These are phyloP conservation scores for Thielaviopsis euricoi DNA, from an alignment of 2,329 filamentous ascomycete species.

Conservation along the genomic window DNA sequence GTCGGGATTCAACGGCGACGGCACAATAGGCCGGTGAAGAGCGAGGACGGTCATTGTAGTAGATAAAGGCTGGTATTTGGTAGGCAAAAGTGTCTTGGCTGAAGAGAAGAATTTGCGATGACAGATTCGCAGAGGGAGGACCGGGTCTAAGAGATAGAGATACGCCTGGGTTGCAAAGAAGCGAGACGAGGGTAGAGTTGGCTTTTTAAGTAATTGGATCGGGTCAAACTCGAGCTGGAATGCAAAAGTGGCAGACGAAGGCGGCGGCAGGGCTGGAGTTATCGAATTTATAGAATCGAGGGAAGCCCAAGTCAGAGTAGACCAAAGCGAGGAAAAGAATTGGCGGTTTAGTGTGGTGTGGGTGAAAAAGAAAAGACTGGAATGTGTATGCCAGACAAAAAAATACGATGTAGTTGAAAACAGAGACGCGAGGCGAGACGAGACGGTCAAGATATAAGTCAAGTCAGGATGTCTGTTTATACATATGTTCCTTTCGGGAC, in stretches of 20 bases:
- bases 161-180: background rate
- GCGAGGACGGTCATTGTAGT: constrained; percentile 3
- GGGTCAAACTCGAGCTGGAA: background rate
- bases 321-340: background rate
- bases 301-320: background rate
- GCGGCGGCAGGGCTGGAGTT: background rate
- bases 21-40: constrained; percentile 8
- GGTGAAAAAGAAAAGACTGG: background rate
- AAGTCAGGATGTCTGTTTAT: background rate
- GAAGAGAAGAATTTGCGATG: background rate
- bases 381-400: background rate
- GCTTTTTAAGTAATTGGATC: background rate
- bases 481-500: background rate
- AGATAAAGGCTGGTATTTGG: background rate
- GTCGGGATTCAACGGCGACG: constrained; percentile 11
- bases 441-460: background rate
- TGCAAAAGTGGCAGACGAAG: background rate
- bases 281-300: background rate
- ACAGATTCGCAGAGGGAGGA: background rate
- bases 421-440: background rate
- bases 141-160: background rate
- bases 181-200: background rate
- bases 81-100: background rate
- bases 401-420: background rate
- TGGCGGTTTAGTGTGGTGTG: background rate